Percentiles rank a stretch among this genome's conserved stretches.
Evolutionary conservation across 78 protist species (phyloP).

Genomic region (Dictyostelium capitatum): DNA sequence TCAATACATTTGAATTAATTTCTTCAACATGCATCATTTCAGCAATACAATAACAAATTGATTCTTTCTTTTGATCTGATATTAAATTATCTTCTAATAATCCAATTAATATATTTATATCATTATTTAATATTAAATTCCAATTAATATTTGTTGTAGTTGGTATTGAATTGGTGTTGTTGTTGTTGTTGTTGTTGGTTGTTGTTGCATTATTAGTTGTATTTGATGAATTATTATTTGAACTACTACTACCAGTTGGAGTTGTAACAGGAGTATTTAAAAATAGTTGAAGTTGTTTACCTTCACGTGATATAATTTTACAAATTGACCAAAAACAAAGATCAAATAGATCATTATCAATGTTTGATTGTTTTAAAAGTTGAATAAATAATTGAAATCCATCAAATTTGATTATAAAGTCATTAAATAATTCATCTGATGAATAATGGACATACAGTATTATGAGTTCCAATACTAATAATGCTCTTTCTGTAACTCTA

Average conservation of each 20-base stretch:
- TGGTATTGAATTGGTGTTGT: neutral
- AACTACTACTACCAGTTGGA: neutral
- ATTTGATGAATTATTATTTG: neutral
- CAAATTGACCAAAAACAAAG: constrained; percentile 50
- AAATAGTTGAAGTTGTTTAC: neutral
- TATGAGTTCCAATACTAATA: constrained; percentile 38
- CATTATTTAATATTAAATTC: constrained; percentile 1
- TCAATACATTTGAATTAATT: neutral
- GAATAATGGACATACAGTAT: constrained; percentile 57
- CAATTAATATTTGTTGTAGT: neutral
- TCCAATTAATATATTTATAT: constrained; percentile 3
- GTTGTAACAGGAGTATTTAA: neutral
- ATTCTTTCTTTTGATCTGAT: constrained; percentile 25
- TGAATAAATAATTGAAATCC: constrained; percentile 25
- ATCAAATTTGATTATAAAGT: constrained; percentile 38
- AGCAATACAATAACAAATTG: constrained; percentile 54
- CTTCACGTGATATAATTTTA: constrained; percentile 9
- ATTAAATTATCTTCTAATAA: constrained; percentile 7
- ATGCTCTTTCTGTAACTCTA: constrained; percentile 6
- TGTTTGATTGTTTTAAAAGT: constrained; percentile 10
- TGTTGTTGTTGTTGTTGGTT: neutral
- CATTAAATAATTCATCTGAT: neutral
- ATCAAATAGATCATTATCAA: constrained; percentile 36
- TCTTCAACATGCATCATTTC: constrained; percentile 35
- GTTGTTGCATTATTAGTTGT: neutral